These are phyloP conservation scores for Dictyostelium gargantuum DNA, from an alignment of 208 protist genomes.

Conservation along the genomic window DNA sequence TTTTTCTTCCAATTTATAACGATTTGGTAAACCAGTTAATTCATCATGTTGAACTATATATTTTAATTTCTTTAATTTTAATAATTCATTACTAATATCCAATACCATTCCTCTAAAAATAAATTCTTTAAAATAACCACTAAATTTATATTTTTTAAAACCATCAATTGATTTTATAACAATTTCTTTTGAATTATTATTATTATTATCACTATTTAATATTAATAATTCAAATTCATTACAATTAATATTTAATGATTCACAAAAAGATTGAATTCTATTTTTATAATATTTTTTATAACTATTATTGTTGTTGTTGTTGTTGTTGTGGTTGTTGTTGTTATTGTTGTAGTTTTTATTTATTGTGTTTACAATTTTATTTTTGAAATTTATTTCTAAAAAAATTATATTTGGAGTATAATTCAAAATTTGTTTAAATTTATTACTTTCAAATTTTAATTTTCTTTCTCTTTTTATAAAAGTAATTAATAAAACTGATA, in stretches of 20 bases:
- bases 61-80: conserved; percentile 27
- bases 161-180: neutral
- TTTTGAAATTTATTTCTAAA: conserved; percentile 9
- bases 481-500: neutral
- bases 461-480: neutral
- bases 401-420: conserved; percentile 33
- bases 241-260: neutral
- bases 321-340: neutral
- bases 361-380: neutral
- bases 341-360: neutral
- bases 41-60: conserved; percentile 4
- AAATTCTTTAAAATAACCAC: neutral
- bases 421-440: conserved; percentile 44
- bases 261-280: conserved; percentile 31
- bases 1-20: conserved; percentile 23
- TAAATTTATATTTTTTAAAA: neutral
- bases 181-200: neutral
- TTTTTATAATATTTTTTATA: neutral
- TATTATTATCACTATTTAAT: neutral
- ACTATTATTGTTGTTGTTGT: neutral
- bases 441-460: neutral
- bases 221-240: neutral
- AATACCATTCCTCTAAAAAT: neutral
- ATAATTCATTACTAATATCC: conserved; percentile 17
- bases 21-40: conserved; percentile 35